Evolutionary conservation across 1,284 basidiomycete species (phyloP).

Genomic region (Apiotrichum brassicae): DNA sequence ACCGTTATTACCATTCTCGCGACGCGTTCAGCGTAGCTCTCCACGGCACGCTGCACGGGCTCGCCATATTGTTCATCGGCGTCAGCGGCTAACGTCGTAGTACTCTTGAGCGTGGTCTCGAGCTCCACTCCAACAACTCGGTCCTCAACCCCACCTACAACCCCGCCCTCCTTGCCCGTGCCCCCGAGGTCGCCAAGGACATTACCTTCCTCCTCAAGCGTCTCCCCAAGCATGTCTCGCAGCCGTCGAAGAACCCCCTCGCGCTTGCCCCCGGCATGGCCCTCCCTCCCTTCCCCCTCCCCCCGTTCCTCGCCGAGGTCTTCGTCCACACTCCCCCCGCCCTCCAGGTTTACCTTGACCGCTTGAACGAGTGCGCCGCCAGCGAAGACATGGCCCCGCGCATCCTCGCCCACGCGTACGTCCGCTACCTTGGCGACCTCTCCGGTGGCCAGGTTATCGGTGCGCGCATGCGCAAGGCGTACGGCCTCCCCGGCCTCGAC

Average conservation of each 20-base stretch:
- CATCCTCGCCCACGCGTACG: slow-evolving; percentile 71
- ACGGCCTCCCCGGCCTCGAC: slow-evolving; percentile 53
- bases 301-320: slow-evolving; percentile 42
- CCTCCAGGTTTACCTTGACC: slow-evolving; percentile 54
- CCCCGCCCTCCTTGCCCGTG: slow-evolving; percentile 60
- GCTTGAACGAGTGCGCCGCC: slow-evolving; percentile 51
- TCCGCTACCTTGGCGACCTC: slow-evolving; percentile 78
- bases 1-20: no score
- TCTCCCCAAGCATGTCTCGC: slow-evolving; percentile 17
- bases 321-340: slow-evolving; percentile 51
- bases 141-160: slow-evolving; percentile 64
- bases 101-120: slow-evolving; percentile 60
- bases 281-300: slow-evolving; percentile 51
- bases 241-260: slow-evolving; percentile 1
- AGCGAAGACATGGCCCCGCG: slow-evolving; percentile 52
- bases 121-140: slow-evolving; percentile 57
- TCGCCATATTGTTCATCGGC: no score
- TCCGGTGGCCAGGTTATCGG: slow-evolving; percentile 73
- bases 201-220: slow-evolving; percentile 58
- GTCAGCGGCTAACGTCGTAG: slow-evolving; percentile 38
- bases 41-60: no score
- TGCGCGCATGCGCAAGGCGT: slow-evolving; percentile 59
- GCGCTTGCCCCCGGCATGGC: slow-evolving; percentile 35
- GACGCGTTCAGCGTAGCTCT: no score
- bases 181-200: slow-evolving; percentile 57